Evolutionary conservation across 2,329 filamentous ascomycete species (phyloP), one percentile per base, ranked within the genome.

Genomic region (Alternaria consortialis): DNA sequence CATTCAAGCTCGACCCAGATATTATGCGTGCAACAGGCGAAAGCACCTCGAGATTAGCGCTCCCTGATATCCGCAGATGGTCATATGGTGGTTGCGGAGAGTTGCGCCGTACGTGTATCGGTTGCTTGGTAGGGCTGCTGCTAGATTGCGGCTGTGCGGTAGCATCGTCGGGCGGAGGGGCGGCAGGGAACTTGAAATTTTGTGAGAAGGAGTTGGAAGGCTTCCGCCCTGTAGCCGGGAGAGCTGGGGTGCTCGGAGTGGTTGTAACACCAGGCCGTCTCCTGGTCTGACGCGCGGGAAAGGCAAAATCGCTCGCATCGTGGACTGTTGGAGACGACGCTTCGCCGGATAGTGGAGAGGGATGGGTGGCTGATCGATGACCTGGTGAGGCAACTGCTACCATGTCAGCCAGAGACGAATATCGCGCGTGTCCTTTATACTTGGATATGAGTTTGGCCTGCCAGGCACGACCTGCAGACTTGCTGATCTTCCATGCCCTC

Each of bases 401-500:
- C 36, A 37, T 52, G 60, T 77, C 46, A 76, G 71, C 57, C 34
- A 46, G 37, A 29, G 37, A 40, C 55, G 44, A 39, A 36, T 51
- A 31, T 20, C 5, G 39, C 42, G 20, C 12, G 17, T 34, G 32
- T 23, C 56, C 52, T 23, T 27, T 51, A 47, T 75, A 74, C 74
- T 71, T 69, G 74, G 68, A 63, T 75, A 75, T n/a, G 72, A 68
- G 53, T 66, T 75, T 46, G 73, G 75, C 29, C 74, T 67, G 53
- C 75, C 84, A 47, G 88, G 83, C 64, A 87, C 76, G 67, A 94
- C 90, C 76, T 97, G 93, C 61, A 97, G 80, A 81, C 93, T 97
- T 25, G 92, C 88, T 37, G 93, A 93, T 53, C 93, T 86, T 48
- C 85, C 88, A 82, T 97, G 93, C 5, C 89, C 87, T 69, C 88